Evolutionary conservation across 768 basidiomycete species (phyloP), one percentile per base, ranked within the genome.

Genomic region (Cystoderma amianthinum): DNA sequence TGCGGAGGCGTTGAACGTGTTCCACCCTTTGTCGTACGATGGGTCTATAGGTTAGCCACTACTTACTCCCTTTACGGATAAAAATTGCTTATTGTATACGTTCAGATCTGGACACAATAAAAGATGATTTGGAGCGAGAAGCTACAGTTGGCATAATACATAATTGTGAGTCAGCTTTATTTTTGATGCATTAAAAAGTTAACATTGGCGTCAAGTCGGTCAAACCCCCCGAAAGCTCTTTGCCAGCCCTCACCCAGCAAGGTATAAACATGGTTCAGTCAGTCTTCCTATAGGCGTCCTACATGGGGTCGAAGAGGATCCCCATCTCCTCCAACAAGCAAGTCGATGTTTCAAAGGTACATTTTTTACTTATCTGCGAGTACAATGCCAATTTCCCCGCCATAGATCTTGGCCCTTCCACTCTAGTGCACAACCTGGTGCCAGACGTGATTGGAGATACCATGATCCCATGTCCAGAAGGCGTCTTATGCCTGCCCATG

Each of bases 111-210:
- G 94, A 96, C 56, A 60, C 74, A 3, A 95, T 97, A 41, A 75
- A 77, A 4, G 86, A 96, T 55, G 82, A 90, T 35, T 66, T 90
- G 5, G 89, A 97, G 62, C 76, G 86, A 24, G 90, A 92, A 53
- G 93, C 94, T 0, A 91, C 90, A 5, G 86, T 94, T 15, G 92
- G 92, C 2, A 95, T 94, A 43, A 94, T 96, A 37, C 92, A 95
- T 59, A 95, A 95, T 47, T 97, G 89, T 88, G 50, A 28, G 74
- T 54, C 18, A 7, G n/a, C 6, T 36, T 9, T 36, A 7, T 16
- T 16, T 36, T n/a, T 17, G 28, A 30, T 38, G 5, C 34, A 11
- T 22, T 15, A 21, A 11, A 3, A 34, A 35, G 11, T 30, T 32
- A 23, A 23, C 10, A 22, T 16, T 11, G 12, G 7, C 38, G 21